Evolutionary conservation across 139 green algal species (phyloP), one percentile per base, ranked within the genome.

Genomic region (Coelastrella sp.): DNA sequence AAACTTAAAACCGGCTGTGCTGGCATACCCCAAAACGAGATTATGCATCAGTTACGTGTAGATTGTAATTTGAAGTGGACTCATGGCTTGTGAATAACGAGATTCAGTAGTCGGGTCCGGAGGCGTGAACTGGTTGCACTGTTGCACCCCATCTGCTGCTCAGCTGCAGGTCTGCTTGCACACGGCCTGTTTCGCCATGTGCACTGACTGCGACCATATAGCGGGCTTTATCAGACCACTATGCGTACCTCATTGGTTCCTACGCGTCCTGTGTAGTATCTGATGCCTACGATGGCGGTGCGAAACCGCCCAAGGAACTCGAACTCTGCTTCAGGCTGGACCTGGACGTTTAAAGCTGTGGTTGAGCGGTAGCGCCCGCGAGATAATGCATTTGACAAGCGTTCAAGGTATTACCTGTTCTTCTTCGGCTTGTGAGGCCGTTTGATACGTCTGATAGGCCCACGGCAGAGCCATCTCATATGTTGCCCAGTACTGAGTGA

Each of bases 201-300:
- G 32, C 32, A 47, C 32, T 47, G 32, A 47, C 32, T 47, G 32
- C 32, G 32, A 47, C 32, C 32, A 47, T 47, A 47, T 47, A 47
- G 32, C 32, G 1, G 32, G 32, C 32, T 47, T 47, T 1, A 47
- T 47, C 32, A 3, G 17, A 47, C n/a, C 57, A 3, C 2, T 32
- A 66, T 7, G 14, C 82, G 4, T 74, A 91, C 90, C 90, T 93
- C 92, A 54, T 94, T 91, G 5, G 83, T 59, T 57, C 93, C 93
- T 2, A 94, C 92, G 20, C 84, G 68, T 6, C 92, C 92, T 4
- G 92, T 78, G 71, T 91, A 94, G 75, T 94, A 94, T 22, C 91
- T 79, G 58, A 94, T 91, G 74, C 92, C 92, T 3, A 94, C 92
- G 10, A 94, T 92, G 4, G 73, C 83, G 20, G 80, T 86, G 7